Evolutionary conservation across 768 basidiomycete genomes (phyloP), one percentile per base, ranked within the genome.

Genomic region (Phylloporus sp.): DNA sequence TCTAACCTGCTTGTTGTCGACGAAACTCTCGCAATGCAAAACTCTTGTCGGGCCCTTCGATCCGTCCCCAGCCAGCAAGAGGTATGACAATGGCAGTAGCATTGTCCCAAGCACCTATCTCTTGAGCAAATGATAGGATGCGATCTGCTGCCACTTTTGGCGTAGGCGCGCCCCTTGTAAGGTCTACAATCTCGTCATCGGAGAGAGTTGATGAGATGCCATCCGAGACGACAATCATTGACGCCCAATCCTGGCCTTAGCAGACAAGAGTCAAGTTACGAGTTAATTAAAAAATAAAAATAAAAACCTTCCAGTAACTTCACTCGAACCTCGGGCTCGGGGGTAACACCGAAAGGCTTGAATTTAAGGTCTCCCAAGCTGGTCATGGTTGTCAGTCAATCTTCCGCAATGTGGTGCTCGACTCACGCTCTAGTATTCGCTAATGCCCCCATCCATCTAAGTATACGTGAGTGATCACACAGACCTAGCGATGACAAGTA

Each of bases 381-480:
- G 59, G 23, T 23, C n/a, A 10, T 35, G 28, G 32, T 4, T 5
- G 47, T 60, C 24, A 55, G 53, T 16, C 47, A 55, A 50, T 27
- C 8, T n/a, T 23, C n/a, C 2, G 24, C 23, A 24, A 15, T n/a
- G 24, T 26, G 18, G 20, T 22, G 12, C 11, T 47, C 29, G 45
- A 63, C 81, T 61, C 61, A 90, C 86, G 91, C 86, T 72, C 95
- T 74, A 2, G 95, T 97, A 58, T 97, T 97, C 27, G 85, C 89
- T 29, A 98, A 74, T 4, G 85, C 91, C 13, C 95, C 95, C 89
- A 97, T 95, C 91, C 92, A 95, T 44, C 90, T 91, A n/a, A 45
- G 34, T 27, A 9, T 15, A 31, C 32, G 26, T 54, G 49, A 49
- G 46, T 23, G 5, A 15, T 39, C 27, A 28, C 27, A 26, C 31